These are phyloP conservation scores for Phytopythium oedochilum DNA, from an alignment of 352 stramenopile species.

Conservation along the genomic window DNA sequence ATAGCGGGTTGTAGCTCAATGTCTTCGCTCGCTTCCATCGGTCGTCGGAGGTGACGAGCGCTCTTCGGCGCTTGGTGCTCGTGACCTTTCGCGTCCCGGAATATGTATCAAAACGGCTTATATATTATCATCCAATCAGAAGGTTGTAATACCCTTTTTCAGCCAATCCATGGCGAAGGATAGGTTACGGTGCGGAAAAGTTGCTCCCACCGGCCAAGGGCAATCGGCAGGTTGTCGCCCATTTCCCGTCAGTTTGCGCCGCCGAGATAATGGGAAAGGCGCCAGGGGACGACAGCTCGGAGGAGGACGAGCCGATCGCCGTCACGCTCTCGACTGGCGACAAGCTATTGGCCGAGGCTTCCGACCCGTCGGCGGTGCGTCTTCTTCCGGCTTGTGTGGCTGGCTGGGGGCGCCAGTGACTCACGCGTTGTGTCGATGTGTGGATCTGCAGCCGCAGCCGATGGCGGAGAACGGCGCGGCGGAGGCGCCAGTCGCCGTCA, in stretches of 20 bases:
- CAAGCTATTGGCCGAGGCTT: background rate
- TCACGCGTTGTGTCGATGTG: no score
- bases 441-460: background rate
- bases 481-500: background rate
- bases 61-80: no score
- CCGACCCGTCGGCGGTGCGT: background rate
- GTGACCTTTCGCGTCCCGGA: background rate
- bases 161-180: background rate
- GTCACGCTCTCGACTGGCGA: constrained; percentile 7
- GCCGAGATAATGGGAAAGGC: constrained; percentile 7
- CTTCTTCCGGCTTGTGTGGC: background rate
- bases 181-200: background rate
- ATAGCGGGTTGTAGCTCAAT: background rate
- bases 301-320: constrained; percentile 81
- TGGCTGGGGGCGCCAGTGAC: background rate
- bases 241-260: background rate
- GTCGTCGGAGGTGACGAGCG: background rate
- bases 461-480: background rate
- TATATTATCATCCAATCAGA: background rate
- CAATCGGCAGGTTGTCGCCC: no score
- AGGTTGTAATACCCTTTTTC: background rate
- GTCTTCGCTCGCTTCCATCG: background rate
- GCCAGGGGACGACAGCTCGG: constrained; percentile 69
- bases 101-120: no score
- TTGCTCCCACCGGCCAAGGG: no score